A percentile compares a stretch with the other conserved stretches of the same genome.
Evolutionary conservation across 805 yeast genomes (phyloP).

Genomic region (Yamadazyma phyllophila): DNA sequence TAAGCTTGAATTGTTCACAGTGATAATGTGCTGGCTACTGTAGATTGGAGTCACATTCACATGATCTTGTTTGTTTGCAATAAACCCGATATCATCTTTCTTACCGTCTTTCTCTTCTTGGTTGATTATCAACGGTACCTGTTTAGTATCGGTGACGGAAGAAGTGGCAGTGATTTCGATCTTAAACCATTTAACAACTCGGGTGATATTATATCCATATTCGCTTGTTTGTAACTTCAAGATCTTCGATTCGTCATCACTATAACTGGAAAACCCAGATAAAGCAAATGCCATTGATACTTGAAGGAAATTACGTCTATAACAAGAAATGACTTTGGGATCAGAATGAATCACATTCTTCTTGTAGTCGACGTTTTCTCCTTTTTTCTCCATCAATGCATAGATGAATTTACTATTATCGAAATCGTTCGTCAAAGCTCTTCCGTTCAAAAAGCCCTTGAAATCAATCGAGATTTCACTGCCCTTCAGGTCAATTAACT

Average conservation of each 20-base stretch:
- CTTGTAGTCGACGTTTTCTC: slow-evolving; percentile 3
- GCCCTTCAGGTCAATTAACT: slow-evolving; percentile 29
- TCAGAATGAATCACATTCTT: slow-evolving; percentile 15
- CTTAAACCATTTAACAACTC: slow-evolving; percentile 37
- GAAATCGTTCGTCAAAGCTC: slow-evolving; percentile 39
- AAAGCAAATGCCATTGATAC: slow-evolving; percentile 29
- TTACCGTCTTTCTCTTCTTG: slow-evolving; percentile 17
- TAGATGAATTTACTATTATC: slow-evolving; percentile 36
- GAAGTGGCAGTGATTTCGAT: slow-evolving; percentile 38
- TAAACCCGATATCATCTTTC: slow-evolving; percentile 3
- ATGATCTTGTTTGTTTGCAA: slow-evolving; percentile 11
- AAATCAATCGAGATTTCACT: slow-evolving; percentile 25
- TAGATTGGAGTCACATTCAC: slow-evolving; percentile 16
- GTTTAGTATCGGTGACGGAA: slow-evolving; percentile 26
- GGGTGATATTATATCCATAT: slow-evolving; percentile 35
- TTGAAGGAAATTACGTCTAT: slow-evolving; percentile 44
- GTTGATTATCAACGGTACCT: slow-evolving; percentile 30
- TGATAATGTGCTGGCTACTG: slow-evolving; percentile 24
- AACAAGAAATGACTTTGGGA: slow-evolving; percentile 44
- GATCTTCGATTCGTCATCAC: slow-evolving; percentile 21
- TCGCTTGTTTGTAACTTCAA: slow-evolving; percentile 33
- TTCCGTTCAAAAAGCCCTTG: slow-evolving; percentile 41
- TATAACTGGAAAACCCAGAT: slow-evolving; percentile 21
- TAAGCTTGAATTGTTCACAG: slow-evolving; percentile 23
- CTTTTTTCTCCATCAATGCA: slow-evolving; percentile 7